Evolutionary conservation across 208 protist species (phyloP).

Genomic region (Strigomonas culicis): DNA sequence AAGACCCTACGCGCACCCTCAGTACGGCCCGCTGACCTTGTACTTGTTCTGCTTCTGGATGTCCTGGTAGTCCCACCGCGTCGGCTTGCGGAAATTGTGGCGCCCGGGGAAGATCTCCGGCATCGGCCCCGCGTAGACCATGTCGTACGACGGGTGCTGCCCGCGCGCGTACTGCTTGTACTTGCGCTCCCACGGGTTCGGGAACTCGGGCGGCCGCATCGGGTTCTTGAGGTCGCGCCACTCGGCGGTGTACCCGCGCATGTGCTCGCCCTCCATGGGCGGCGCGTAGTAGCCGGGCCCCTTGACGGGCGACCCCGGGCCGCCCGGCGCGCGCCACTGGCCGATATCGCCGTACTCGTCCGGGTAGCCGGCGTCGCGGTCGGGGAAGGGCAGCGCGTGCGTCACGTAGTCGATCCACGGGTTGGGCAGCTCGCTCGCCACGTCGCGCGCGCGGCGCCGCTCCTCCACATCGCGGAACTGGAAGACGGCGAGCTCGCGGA

Average conservation of each 20-base stretch:
- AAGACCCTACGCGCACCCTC: conserved; percentile 1
- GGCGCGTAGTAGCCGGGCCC: conserved; percentile 88
- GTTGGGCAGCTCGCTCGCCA: conserved; percentile 84
- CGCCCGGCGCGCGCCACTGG: conserved; percentile 86
- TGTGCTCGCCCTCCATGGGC: conserved; percentile 86
- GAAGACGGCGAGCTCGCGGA: conserved; percentile 88
- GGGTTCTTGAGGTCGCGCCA: conserved; percentile 88
- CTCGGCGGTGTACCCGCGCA: conserved; percentile 84
- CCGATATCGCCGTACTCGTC: conserved; percentile 91
- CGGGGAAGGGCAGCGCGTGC: conserved; percentile 87
- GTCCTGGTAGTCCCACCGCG: conserved; percentile 90
- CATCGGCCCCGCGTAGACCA: conserved; percentile 89
- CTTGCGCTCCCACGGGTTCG: conserved; percentile 86
- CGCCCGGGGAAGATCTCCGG: conserved; percentile 89
- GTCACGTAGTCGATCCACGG: conserved; percentile 87
- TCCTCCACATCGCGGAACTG: conserved; percentile 88
- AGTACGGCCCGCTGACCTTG: conserved; percentile 85
- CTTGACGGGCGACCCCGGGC: conserved; percentile 76
- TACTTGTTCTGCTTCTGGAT: conserved; percentile 86
- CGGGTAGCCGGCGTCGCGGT: conserved; percentile 87
- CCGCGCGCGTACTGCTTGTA: conserved; percentile 89
- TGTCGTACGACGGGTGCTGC: conserved; percentile 90
- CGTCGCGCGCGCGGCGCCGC: conserved; percentile 67
- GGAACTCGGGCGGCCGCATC: conserved; percentile 83
- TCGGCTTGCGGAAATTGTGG: conserved; percentile 85